A percentile compares a stretch with the other conserved stretches of the same genome.
Conservation (phyloP, 139 green algal genomes). For the Closterium sp. region DNA sequence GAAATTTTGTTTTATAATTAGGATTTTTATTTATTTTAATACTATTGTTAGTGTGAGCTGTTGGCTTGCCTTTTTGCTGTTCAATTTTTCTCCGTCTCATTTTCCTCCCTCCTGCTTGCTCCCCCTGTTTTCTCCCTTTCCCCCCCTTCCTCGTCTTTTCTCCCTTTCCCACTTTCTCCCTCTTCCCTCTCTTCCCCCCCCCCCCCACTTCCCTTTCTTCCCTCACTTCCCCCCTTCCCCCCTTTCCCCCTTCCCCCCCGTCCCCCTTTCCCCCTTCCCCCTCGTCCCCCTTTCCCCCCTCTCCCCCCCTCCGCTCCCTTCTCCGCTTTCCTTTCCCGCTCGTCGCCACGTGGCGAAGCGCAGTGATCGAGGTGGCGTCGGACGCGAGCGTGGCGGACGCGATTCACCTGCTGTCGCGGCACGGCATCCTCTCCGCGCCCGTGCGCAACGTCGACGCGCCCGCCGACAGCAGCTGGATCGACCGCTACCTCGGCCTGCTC, state of each 20-base stretch:
- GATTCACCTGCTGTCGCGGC: constrained; percentile 4
- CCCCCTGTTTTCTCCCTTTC: not conserved
- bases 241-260: too few species aligned
- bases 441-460: constrained; percentile 33
- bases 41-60: too few species aligned
- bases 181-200: not conserved
- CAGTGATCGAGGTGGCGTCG: constrained; percentile 42
- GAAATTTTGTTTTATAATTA: not conserved
- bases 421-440: constrained; percentile 42
- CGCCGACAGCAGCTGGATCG: constrained; percentile 42
- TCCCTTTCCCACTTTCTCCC: not conserved
- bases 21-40: too few species aligned
- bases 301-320: not conserved
- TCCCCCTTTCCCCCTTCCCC: not conserved
- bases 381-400: constrained; percentile 38
- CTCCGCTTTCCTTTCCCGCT: not conserved
- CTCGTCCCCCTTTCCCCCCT: not conserved
- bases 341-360: not conserved
- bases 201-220: not conserved
- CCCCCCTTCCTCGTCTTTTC: not conserved
- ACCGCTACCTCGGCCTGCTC: constrained; percentile 42
- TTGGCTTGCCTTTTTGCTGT: too few species aligned
- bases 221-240: too few species aligned
- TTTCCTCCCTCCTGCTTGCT: not conserved
- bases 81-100: too few species aligned